A percentile compares a stretch with the other conserved stretches of the same genome.
Conservation (phyloP, 2,329 filamentous ascomycete species). For the Arthroderma sp. region DNA sequence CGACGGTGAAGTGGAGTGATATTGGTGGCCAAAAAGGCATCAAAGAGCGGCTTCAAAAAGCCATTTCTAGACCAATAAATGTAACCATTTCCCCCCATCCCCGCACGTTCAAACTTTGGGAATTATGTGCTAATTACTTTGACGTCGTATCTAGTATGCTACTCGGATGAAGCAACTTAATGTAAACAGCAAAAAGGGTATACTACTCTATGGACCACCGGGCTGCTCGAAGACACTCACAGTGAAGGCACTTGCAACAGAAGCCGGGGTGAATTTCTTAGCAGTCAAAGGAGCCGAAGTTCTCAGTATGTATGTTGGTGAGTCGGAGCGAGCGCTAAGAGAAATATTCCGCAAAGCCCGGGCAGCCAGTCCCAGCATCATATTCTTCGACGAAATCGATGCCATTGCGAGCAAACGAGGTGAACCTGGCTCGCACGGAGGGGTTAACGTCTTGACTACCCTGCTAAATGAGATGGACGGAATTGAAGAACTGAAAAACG, state of each 20-base stretch:
- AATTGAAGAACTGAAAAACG: conserved; percentile 69
- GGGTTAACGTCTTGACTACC: conserved; percentile 74
- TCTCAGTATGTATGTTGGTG: conserved; percentile 92
- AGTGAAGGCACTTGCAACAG: conserved; percentile 80
- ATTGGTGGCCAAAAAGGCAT: conserved; percentile 74
- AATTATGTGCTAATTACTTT: neutral
- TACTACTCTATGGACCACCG: conserved; percentile 81
- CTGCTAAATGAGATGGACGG: conserved; percentile 93
- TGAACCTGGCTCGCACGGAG: conserved; percentile 35
- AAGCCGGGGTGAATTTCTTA: conserved; percentile 84
- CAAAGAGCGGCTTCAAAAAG: conserved; percentile 52
- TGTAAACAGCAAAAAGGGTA: conserved; percentile 57
- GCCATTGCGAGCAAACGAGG: conserved; percentile 55
- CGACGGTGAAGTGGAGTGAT: conserved; percentile 72
- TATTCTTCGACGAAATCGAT: conserved; percentile 97
- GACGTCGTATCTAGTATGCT: conserved; percentile 27
- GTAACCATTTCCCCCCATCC: conserved; percentile 19
- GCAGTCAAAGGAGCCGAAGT: conserved; percentile 88
- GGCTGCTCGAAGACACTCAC: conserved; percentile 91
- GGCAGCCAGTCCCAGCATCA: conserved; percentile 76
- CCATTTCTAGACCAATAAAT: conserved; percentile 46
- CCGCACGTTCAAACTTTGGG: neutral
- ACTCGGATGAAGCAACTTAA: conserved; percentile 38
- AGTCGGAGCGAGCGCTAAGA: conserved; percentile 75
- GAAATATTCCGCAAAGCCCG: conserved; percentile 76